Conservation (phyloP, 768 basidiomycete genomes). For the Suillus subalutaceus region DNA sequence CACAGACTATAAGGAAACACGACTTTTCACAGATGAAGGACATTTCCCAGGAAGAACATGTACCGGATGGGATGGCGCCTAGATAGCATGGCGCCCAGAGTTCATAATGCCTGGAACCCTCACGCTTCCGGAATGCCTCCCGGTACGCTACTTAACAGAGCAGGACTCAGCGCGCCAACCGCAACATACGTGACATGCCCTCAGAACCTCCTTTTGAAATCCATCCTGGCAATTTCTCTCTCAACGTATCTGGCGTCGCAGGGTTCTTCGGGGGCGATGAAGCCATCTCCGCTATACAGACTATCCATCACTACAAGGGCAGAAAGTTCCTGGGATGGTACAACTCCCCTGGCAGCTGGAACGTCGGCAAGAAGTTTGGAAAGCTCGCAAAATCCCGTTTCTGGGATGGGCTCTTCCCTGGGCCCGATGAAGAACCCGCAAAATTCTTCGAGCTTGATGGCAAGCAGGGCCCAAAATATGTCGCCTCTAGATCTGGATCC, state of each 20-base stretch:
- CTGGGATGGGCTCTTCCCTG: conserved; percentile 31
- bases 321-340: conserved; percentile 39
- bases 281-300: conserved; percentile 31
- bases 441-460: conserved; percentile 31
- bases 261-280: conserved; percentile 39
- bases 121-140: background rate
- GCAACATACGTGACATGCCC: background rate
- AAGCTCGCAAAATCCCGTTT: conserved; percentile 27
- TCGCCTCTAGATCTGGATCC: conserved; percentile 29
- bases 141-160: background rate
- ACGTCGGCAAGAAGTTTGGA: conserved; percentile 32
- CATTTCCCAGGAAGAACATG: no score
- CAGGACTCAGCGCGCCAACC: background rate
- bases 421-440: conserved; percentile 22
- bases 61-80: background rate
- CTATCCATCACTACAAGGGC: conserved; percentile 29
- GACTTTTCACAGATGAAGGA: background rate
- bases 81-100: background rate
- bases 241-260: conserved; percentile 33
- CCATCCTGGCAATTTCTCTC: conserved; percentile 20
- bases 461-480: conserved; percentile 27
- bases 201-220: conserved; percentile 17
- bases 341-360: conserved; percentile 35
- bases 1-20: background rate
- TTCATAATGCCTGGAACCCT: background rate